Evolutionary conservation across 1,139 yeast genomes (phyloP).

Genomic region (Magnusiomyces suaveolens): DNA sequence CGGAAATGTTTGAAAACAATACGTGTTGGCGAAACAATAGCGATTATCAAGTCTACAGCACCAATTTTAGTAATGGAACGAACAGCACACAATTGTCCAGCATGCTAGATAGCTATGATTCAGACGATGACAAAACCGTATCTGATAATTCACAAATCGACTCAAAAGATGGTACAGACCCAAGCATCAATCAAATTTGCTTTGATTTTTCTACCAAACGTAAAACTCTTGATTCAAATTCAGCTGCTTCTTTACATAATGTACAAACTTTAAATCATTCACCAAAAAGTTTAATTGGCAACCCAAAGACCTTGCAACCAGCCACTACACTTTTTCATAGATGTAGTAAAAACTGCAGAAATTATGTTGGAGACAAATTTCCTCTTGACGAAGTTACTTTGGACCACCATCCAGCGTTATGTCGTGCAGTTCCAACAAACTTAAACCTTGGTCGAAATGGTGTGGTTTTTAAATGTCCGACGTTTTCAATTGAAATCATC

Average conservation of each 20-base stretch:
- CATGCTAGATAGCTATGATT: not conserved
- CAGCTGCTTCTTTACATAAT: not conserved
- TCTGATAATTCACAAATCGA: not conserved
- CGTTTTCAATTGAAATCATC: not conserved
- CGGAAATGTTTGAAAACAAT: not conserved
- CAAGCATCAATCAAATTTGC: not conserved
- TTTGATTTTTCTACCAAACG: too few species aligned
- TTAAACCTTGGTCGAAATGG: not conserved
- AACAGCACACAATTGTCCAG: not conserved
- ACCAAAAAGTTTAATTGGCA: not conserved
- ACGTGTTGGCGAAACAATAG: not conserved
- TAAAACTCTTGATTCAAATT: not conserved
- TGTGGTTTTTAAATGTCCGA: not conserved
- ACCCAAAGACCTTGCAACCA: too few species aligned
- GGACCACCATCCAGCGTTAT: not conserved
- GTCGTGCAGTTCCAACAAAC: not conserved
- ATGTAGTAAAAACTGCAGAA: too few species aligned
- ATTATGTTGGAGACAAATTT: too few species aligned
- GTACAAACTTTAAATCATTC: not conserved
- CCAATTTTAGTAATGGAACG: not conserved
- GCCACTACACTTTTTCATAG: too few species aligned
- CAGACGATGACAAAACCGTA: not conserved
- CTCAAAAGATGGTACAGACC: not conserved
- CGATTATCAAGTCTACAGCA: not conserved
- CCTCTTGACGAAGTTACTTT: not conserved